phyloP scores from a whole-genome alignment of 2,329 filamentous ascomycete genomes.

The Colletotrichum phormii region DNA sequence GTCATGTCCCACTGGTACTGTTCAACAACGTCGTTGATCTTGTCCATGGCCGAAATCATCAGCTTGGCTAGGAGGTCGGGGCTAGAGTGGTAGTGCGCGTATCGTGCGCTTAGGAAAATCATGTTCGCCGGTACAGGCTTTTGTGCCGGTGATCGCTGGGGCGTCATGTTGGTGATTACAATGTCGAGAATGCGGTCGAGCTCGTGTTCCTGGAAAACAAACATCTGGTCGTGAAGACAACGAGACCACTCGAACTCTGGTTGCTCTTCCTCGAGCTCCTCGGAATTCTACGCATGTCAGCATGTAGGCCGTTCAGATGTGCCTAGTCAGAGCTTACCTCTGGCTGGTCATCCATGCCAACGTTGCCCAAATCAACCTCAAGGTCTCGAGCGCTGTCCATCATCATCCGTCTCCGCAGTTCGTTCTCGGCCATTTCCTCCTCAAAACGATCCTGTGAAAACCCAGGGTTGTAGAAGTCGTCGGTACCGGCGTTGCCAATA shows the following conservation, averaged over 20 bases:
- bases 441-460: conserved; percentile 95
- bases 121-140: conserved; percentile 98
- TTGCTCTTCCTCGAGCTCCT: conserved; percentile 87
- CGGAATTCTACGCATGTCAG: conserved; percentile 46
- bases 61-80: conserved; percentile 84
- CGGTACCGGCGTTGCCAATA: conserved; percentile 82
- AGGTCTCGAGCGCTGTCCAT: conserved; percentile 97
- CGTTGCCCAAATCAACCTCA: conserved; percentile 94
- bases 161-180: conserved; percentile 97
- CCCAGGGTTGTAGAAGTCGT: conserved; percentile 94
- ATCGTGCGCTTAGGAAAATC: conserved; percentile 93
- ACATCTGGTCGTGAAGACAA: conserved; percentile 98
- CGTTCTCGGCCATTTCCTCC: conserved; percentile 96
- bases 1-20: conserved; percentile 99
- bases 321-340: conserved; percentile 69
- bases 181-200: conserved; percentile 93
- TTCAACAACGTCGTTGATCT: conserved; percentile 98
- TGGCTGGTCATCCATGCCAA: conserved; percentile 94
- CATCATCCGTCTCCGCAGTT: conserved; percentile 97
- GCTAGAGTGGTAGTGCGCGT: conserved; percentile 96
- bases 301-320: conserved; percentile 41
- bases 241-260: conserved; percentile 97
- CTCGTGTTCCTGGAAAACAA: conserved; percentile 97
- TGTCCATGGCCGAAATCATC: conserved; percentile 88
- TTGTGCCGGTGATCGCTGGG: conserved; percentile 93